Evolutionary conservation across 2,329 filamentous ascomycete species (phyloP).

Genomic region (Cadophora sp.): DNA sequence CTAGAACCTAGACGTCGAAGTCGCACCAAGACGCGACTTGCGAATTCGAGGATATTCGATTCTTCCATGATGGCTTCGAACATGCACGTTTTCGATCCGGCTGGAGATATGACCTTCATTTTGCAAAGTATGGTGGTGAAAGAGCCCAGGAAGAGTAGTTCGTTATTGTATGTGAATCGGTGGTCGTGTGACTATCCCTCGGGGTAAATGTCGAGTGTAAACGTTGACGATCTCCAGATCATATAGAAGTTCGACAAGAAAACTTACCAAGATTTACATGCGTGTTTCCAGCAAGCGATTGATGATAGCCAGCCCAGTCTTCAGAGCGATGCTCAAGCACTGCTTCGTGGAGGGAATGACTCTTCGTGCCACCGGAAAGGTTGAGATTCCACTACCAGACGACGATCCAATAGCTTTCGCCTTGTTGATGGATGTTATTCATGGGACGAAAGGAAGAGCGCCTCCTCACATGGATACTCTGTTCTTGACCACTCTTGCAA

Average conservation of each 20-base stretch:
- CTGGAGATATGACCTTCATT: slow-evolving; percentile 25
- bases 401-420: slow-evolving; percentile 25
- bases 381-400: slow-evolving; percentile 23
- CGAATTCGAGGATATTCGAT: not conserved
- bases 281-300: slow-evolving; percentile 19
- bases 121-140: slow-evolving; percentile 21
- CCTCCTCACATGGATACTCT: slow-evolving; percentile 39
- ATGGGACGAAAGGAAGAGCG: slow-evolving; percentile 8
- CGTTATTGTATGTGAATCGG: slow-evolving; percentile 21
- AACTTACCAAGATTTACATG: slow-evolving; percentile 20
- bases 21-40: not conserved
- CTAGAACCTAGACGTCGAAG: slow-evolving; percentile 2
- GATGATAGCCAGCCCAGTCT: slow-evolving; percentile 24
- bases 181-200: not conserved
- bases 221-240: slow-evolving; percentile 10
- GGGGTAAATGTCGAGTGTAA: not conserved
- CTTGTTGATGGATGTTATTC: slow-evolving; percentile 23
- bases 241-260: slow-evolving; percentile 17
- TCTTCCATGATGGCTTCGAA: slow-evolving; percentile 20
- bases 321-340: slow-evolving; percentile 26
- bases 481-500: slow-evolving; percentile 42
- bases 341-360: slow-evolving; percentile 24
- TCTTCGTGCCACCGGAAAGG: slow-evolving; percentile 21
- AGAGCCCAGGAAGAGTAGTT: slow-evolving; percentile 22
- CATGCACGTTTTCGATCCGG: slow-evolving; percentile 19